phyloP scores from a whole-genome alignment of 495 filamentous ascomycete genomes.

The Aspergillus cristatus region DNA sequence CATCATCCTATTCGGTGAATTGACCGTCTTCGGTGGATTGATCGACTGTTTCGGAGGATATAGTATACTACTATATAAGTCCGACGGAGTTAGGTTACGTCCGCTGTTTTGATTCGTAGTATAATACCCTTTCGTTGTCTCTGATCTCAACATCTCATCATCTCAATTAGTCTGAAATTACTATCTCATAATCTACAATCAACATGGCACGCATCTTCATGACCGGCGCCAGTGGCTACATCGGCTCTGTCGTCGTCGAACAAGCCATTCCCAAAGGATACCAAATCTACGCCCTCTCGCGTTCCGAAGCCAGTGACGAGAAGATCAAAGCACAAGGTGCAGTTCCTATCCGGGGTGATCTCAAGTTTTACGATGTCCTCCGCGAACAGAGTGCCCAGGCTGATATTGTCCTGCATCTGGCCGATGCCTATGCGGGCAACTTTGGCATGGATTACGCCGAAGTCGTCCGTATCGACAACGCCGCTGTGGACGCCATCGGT shows the following conservation, averaged over 20 bases:
- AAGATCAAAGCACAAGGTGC: constrained; percentile 25
- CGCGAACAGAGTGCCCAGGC: constrained; percentile 18
- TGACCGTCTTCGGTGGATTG: no score
- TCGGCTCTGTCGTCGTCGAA: constrained; percentile 23
- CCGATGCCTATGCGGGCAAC: constrained; percentile 11
- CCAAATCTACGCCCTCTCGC: constrained; percentile 26
- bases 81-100: no score
- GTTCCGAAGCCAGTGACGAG: constrained; percentile 18
- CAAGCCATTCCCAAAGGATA: constrained; percentile 26
- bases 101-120: no score
- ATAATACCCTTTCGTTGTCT: no score
- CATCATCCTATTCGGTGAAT: no score
- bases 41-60: no score
- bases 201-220: constrained; percentile 26
- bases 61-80: no score
- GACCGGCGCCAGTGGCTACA: constrained; percentile 34
- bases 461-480: constrained; percentile 14
- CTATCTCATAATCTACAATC: neutral
- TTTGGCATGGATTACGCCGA: constrained; percentile 5
- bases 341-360: constrained; percentile 23
- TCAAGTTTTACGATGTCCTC: constrained; percentile 23
- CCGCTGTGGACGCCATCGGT: constrained; percentile 24
- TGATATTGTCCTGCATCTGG: constrained; percentile 30
- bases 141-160: neutral
- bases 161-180: neutral